Conservation (phyloP, 192 early-diverging fungal genomes). For the Mortierella claussenii region DNA sequence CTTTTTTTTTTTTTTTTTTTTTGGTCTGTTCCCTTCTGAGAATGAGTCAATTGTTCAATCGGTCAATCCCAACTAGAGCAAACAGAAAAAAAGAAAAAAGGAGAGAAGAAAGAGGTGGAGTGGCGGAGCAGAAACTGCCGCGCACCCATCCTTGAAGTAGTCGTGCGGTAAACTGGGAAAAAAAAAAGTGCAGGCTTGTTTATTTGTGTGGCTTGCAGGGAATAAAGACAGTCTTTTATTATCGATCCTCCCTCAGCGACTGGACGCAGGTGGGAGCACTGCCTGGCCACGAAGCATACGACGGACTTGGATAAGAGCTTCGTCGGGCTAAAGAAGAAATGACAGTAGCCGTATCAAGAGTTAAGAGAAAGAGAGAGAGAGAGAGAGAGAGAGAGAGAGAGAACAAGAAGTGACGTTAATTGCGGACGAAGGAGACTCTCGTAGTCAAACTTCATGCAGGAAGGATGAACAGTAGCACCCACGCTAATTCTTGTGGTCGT, state of each 20-base stretch:
- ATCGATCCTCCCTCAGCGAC: too few relatives aligned
- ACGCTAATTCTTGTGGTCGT: neutral
- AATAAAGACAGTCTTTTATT: too few relatives aligned
- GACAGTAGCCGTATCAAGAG: too few relatives aligned
- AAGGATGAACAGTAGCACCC: neutral
- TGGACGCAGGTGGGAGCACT: neutral
- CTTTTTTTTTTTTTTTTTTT: conserved; percentile 14
- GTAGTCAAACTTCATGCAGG: neutral
- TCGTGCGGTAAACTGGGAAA: too few relatives aligned
- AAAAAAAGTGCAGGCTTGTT: too few relatives aligned
- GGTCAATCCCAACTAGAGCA: conserved; percentile 19
- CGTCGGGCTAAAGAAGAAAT: conserved; percentile 8
- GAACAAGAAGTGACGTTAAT: neutral
- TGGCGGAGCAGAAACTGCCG: neutral
- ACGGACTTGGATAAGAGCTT: neutral
- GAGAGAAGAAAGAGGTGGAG: neutral
- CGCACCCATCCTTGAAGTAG: too few relatives aligned
- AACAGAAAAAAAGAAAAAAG: conserved; percentile 2
- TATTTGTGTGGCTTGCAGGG: too few relatives aligned
- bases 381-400: too few relatives aligned
- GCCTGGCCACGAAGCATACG: conserved; percentile 13
- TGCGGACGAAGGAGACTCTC: neutral
- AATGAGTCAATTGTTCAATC: neutral
- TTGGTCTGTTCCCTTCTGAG: conserved; percentile 17
- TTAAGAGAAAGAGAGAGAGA: too few relatives aligned